Base-by-base conservation (phyloP, 768 basidiomycete genomes). In the Flagelloscypha sp. region DNA sequence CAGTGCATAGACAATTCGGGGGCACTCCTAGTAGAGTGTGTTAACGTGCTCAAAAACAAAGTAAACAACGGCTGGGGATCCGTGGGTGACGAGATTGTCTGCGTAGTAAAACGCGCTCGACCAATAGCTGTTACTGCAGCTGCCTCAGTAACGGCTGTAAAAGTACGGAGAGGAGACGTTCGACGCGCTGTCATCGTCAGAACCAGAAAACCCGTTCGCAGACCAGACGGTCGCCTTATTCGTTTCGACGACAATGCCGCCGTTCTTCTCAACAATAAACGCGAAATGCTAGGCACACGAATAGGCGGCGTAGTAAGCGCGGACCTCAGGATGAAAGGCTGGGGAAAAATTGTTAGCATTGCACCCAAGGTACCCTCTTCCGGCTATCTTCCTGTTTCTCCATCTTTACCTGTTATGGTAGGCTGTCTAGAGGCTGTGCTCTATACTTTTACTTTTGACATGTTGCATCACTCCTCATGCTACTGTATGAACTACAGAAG, bases 1-100 rank as follows among this genome's bases (percentile, higher is more conserved):
- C 47, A 90, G 87, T 81, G 89, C 45, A 95, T 98, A 57, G 94
- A 98, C 68, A 98, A 98, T 60, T 92, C 94, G 5, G 94, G 94
- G 21, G 93, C 89, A 6, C 70, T 97, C 43, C 65, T 94, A 42
- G 81, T 92, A 27, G 94, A 97, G 67, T 95, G 92, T 53, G 88
- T 98, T 55, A 95, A 97, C 58, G 78, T 98, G 19, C 70, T 95
- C 39, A 97, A 97, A 60, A 79, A 87, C 55, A 98, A 97, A 59
- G 87, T 90, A 48, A 93, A 87, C 56, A 86, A 90, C 48, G 93
- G 93, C 28, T 87, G 86, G 76, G 94, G 90, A 22, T 70, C 76
- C 21, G 85, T 90, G 11, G 93, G 93, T 30, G 93, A 97, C 62
- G 90, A 94, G 57, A 89, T 95, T 42, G 90, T 94, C 46, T 90